Conservation (phyloP, 495 filamentous ascomycete genomes). For the Tuber indicum region DNA sequence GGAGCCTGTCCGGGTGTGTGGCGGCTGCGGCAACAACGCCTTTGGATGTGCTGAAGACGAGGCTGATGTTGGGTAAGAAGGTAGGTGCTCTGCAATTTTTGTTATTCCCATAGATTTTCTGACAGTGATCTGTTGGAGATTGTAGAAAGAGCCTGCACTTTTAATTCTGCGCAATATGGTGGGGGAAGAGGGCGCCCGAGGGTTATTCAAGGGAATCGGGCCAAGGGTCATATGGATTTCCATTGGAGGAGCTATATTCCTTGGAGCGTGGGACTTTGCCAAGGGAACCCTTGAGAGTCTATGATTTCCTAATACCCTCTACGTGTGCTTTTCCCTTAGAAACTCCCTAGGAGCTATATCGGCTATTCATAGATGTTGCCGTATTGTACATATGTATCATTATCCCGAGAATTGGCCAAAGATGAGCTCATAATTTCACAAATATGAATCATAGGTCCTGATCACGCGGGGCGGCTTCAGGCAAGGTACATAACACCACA, state of each 20-base stretch:
- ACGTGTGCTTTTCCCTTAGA: background rate
- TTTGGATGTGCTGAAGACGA: constrained; percentile 91
- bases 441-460: background rate
- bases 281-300: constrained; percentile 58
- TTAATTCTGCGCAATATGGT: constrained; percentile 60
- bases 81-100: constrained; percentile 15
- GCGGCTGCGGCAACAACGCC: constrained; percentile 88
- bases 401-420: background rate
- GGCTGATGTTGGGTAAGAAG: constrained; percentile 77
- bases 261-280: constrained; percentile 92
- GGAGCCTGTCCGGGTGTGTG: constrained; percentile 73
- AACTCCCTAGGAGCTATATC: background rate
- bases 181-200: constrained; percentile 61
- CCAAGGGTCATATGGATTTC: constrained; percentile 91
- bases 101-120: background rate
- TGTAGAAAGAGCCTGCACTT: constrained; percentile 36
- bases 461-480: background rate
- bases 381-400: background rate
- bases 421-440: background rate
- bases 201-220: constrained; percentile 82
- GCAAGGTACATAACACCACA: background rate
- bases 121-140: background rate
- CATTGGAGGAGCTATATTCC: constrained; percentile 84
- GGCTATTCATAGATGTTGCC: background rate
- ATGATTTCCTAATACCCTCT: constrained; percentile 8